A percentile compares a stretch with the other conserved stretches of the same genome.
These are phyloP conservation scores for Auricularia auricula-judae DNA, from an alignment of 768 basidiomycete genomes.

Conservation along the genomic window DNA sequence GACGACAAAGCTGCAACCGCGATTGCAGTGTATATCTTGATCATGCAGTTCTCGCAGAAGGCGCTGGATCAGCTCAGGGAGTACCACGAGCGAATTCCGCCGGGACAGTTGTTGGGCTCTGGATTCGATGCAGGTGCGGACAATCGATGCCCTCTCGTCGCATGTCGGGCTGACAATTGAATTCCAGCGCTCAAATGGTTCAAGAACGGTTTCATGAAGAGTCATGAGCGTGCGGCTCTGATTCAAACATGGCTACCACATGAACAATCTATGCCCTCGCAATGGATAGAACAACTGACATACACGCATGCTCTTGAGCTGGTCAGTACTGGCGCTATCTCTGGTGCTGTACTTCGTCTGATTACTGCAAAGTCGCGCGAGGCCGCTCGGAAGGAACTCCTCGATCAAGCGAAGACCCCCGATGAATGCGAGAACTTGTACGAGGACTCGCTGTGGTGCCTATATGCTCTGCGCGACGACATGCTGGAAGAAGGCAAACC, in stretches of 20 bases:
- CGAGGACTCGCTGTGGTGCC: conserved; percentile 89
- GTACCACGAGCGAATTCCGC: conserved; percentile 71
- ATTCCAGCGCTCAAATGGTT: conserved; percentile 73
- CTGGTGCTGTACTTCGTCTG: not conserved
- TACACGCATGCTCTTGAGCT: conserved; percentile 85
- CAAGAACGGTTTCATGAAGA: conserved; percentile 87
- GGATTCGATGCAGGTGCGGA: conserved; percentile 68
- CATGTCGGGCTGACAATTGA: not conserved
- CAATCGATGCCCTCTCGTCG: not conserved
- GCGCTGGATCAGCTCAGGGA: conserved; percentile 77
- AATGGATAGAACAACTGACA: conserved; percentile 81
- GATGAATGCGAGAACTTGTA: conserved; percentile 89
- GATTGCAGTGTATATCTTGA: conserved; percentile 80
- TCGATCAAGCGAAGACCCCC: conserved; percentile 63
- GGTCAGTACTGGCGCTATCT: conserved; percentile 35
- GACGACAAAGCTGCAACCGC: conserved; percentile 79
- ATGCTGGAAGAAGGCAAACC: conserved; percentile 71
- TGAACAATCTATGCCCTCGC: conserved; percentile 64
- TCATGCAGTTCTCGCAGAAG: conserved; percentile 87
- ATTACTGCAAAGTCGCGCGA: conserved; percentile 60
- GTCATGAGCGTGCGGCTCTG: conserved; percentile 80
- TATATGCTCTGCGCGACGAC: conserved; percentile 88
- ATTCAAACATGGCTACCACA: conserved; percentile 82
- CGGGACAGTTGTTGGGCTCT: conserved; percentile 62
- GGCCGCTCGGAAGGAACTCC: conserved; percentile 82